phyloP scores from a whole-genome alignment of 495 filamentous ascomycete genomes.

The Lindgomyces ingoldianus region DNA sequence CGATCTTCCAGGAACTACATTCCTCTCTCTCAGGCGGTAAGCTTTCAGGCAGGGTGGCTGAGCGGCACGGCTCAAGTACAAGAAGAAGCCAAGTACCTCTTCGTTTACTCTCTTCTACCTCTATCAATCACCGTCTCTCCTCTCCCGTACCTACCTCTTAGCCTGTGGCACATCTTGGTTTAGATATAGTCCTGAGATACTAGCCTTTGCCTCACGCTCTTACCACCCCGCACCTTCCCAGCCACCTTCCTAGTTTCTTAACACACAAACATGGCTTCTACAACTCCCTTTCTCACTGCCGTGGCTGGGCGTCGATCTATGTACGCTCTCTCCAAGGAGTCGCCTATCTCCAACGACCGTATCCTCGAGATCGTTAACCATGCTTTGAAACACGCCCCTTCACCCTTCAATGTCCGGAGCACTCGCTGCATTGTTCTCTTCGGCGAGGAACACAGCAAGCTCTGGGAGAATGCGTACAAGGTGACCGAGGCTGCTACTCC shows the following conservation, averaged over 20 bases:
- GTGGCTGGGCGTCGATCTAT: slow-evolving; percentile 43
- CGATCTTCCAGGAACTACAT: too few species aligned
- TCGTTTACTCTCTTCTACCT: not conserved
- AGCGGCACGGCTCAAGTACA: not conserved
- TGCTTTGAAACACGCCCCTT: slow-evolving; percentile 39
- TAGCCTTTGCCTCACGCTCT: not conserved
- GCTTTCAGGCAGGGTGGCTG: not conserved
- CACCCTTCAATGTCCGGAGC: slow-evolving; percentile 43
- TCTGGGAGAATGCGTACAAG: slow-evolving; percentile 41
- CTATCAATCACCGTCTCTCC: too few species aligned
- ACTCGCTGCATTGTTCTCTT: slow-evolving; percentile 43
- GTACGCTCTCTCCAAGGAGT: slow-evolving; percentile 40
- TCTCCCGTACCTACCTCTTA: too few species aligned
- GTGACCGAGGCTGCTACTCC: slow-evolving; percentile 22
- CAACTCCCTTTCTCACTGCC: slow-evolving; percentile 37
- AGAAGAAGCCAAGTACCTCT: slow-evolving; percentile 5
- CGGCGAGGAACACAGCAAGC: slow-evolving; percentile 41
- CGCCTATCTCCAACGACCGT: slow-evolving; percentile 41
- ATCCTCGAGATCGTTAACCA: slow-evolving; percentile 41
- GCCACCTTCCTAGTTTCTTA: not conserved
- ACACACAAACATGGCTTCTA: slow-evolving; percentile 25
- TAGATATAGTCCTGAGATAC: not conserved
- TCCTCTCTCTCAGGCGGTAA: too few species aligned
- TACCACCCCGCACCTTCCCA: not conserved
- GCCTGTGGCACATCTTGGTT: not conserved